Conservation (phyloP, 2,329 filamentous ascomycete species). For the Bipolaris bicolor region DNA sequence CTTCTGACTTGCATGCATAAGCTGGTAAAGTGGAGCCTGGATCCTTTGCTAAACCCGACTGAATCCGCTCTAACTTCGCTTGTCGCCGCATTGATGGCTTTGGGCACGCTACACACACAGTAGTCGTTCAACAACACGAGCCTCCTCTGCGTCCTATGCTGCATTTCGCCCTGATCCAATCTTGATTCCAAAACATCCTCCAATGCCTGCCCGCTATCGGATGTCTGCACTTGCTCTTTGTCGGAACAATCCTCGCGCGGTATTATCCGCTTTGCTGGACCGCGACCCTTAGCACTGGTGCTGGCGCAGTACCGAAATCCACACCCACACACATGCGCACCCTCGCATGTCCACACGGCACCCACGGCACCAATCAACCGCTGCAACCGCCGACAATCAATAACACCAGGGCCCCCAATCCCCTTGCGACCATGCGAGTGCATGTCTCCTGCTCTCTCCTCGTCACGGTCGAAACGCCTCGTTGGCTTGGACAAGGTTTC, state of each 20-base stretch:
- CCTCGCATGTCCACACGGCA: not conserved
- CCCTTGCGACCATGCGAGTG: conserved; percentile 9
- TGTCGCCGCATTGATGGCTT: conserved; percentile 15
- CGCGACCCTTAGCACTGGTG: conserved; percentile 11
- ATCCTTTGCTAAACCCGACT: conserved; percentile 25
- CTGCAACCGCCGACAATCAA: conserved; percentile 17
- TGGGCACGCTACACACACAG: conserved; percentile 22
- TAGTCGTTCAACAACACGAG: conserved; percentile 18
- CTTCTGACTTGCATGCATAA: conserved; percentile 36
- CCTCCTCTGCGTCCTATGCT: conserved; percentile 14
- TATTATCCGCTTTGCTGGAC: conserved; percentile 14
- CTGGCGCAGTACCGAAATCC: conserved; percentile 8
- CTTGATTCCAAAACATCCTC: conserved; percentile 1
- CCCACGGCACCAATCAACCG: conserved; percentile 17
- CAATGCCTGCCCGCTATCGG: conserved; percentile 1
- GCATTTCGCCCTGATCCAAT: conserved; percentile 9
- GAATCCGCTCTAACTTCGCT: conserved; percentile 21
- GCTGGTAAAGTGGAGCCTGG: conserved; percentile 32
- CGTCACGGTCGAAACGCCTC: conserved; percentile 14
- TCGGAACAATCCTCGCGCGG: conserved; percentile 15
- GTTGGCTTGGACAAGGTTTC: conserved; percentile 11
- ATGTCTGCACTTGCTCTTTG: conserved; percentile 3
- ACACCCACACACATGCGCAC: not conserved
- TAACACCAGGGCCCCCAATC: conserved; percentile 6
- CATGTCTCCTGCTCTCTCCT: conserved; percentile 8